Base-by-base conservation (phyloP, 768 basidiomycete genomes). In the Nevesoporus exiguus region DNA sequence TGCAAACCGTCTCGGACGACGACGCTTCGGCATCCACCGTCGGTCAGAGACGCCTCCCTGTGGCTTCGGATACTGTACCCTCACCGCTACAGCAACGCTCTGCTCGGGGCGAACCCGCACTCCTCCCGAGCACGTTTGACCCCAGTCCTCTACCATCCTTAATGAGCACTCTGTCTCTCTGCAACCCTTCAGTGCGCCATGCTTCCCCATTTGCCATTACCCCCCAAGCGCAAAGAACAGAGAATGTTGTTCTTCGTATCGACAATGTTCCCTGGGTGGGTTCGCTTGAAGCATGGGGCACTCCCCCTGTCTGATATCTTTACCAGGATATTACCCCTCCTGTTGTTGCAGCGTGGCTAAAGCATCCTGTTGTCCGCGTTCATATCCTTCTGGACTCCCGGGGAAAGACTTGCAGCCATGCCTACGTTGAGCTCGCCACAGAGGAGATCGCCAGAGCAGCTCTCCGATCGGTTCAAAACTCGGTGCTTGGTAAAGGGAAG, bases 261-360 rank as follows among this genome's bases (percentile, higher is more conserved):
- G 91, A 93, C 66, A 93, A 93, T 62, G 89, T 93, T 50, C 91
- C 91, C 47, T 93, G 90, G 90, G 89, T 90, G 63, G 40, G 81
- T 72, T 43, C 39, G 47, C 43, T 49, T 22, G 56, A 27, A 25
- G n/a, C 14, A n/a, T 19, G 41, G 27, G 34, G 17, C 40, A n/a
- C 25, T 17, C 22, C 13, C 17, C 3, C 4, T 44, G 31, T 47
- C 59, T 59, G 45, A 62, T 42, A 36, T 24, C 49, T 49, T 55
- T 27, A 48, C 25, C 53, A 92, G 89, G 91, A 93, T 66, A 91
- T 93, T 54, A 93, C 91, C 0, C 91, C 91, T 5, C 79, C 81
- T 19, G 83, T 81, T 51, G 87, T 91, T 49, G 70, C 68, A 10
- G 70, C 74, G 7, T 93, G 88, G 88, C 70, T 89, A 51, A 83